Percentiles rank a stretch among this genome's conserved stretches.
These are phyloP conservation scores for Liriodendron chinense DNA, from an alignment of 164 flowering plant genomes.

Conservation along the genomic window DNA sequence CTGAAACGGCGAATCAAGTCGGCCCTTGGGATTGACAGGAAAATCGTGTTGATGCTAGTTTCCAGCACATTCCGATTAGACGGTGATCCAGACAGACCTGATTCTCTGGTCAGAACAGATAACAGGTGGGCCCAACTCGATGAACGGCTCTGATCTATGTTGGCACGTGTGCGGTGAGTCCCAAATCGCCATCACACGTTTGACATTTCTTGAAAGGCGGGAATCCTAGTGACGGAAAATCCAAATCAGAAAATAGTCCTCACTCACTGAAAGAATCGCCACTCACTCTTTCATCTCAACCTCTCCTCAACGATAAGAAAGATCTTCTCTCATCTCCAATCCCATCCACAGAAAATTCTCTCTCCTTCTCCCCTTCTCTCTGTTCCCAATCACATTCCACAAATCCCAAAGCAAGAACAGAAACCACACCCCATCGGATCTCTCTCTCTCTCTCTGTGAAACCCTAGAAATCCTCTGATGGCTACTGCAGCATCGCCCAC, in stretches of 20 bases:
- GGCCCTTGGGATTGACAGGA: too few species aligned
- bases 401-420: background rate
- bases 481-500: constrained; percentile 57
- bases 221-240: background rate
- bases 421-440: background rate
- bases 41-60: too few species aligned
- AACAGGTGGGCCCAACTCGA: background rate
- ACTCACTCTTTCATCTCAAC: constrained; percentile 27
- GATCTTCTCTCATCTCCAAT: constrained; percentile 20
- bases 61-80: too few species aligned
- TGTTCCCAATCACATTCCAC: background rate
- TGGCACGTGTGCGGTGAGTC: background rate
- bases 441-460: constrained; percentile 4
- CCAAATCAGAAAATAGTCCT: background rate
- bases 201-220: background rate
- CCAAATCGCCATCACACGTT: background rate
- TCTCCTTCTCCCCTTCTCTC: background rate
- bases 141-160: background rate
- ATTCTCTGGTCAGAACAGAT: background rate
- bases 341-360: background rate
- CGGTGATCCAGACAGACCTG: background rate
- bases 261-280: background rate
- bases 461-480: constrained; percentile 19
- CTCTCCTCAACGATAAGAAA: constrained; percentile 68
- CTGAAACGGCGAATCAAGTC: too few species aligned